Conservation (phyloP, 2,329 filamentous ascomycete genomes). For the Laburnicola sp. region DNA sequence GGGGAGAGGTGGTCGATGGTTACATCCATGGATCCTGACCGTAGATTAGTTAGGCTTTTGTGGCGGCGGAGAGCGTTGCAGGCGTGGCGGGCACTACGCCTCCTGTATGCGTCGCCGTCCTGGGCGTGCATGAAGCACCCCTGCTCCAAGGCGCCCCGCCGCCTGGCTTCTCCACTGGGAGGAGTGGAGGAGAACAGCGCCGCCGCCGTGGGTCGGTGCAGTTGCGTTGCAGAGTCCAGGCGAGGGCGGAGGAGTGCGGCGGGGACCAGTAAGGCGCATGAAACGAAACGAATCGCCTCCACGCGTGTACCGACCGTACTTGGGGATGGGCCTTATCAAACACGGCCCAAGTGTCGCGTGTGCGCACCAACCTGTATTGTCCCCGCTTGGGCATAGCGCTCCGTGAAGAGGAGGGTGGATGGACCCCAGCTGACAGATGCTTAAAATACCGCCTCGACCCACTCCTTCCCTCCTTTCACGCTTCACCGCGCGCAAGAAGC, state of each 20-base stretch:
- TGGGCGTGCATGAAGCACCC: constrained; percentile 2
- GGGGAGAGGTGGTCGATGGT: constrained; percentile 18
- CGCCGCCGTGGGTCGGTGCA: constrained; percentile 12
- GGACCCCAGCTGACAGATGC: constrained; percentile 29
- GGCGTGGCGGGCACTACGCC: constrained; percentile 21
- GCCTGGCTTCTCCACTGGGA: constrained; percentile 15
- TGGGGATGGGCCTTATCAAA: constrained; percentile 10
- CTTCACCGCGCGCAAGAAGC: constrained; percentile 18
- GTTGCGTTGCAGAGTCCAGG: constrained; percentile 5
- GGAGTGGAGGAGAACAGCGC: constrained; percentile 9
- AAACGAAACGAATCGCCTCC: constrained; percentile 2
- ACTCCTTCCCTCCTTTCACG: constrained; percentile 21
- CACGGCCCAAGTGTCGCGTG: constrained; percentile 37
- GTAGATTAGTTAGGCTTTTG: constrained; percentile 25
- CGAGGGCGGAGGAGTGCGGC: constrained; percentile 9
- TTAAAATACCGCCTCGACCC: constrained; percentile 32
- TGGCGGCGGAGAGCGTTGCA: constrained; percentile 32
- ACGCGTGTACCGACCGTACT: constrained; percentile 10
- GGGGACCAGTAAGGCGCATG: neutral
- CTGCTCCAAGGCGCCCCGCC: constrained; percentile 8
- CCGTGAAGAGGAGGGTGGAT: constrained; percentile 20
- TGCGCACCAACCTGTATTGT: constrained; percentile 20
- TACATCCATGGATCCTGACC: too few species aligned
- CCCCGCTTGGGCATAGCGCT: constrained; percentile 19
- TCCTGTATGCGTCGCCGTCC: constrained; percentile 11